Base-by-base conservation (phyloP, 805 yeast species). In the Candida pseudofarinosa region DNA sequence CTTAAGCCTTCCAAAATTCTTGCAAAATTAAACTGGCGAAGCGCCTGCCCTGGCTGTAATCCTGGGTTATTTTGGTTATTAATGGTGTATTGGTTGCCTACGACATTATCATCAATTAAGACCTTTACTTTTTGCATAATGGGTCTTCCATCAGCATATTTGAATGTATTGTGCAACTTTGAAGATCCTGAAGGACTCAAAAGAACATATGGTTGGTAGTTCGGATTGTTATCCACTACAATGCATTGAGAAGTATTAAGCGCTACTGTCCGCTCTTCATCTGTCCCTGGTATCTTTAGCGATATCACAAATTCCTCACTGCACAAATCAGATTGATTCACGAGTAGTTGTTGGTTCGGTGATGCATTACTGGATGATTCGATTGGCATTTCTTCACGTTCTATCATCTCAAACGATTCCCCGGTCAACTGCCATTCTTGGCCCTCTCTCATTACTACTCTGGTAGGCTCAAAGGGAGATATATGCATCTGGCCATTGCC, bases 161-260 rank as follows among this genome's bases (percentile, higher is more conserved):
- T 44, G 35, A 53, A 49, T 1, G 15, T 26, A n/a, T 42, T 39
- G 37, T 54, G 44, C 14, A 72, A 45, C 23, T 60, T 62, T 2
- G 64, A 56, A 10, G 54, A 45, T 0, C 69, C 79, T 2, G 68
- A 46, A n/a, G 63, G 60, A 42, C 60, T 71, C 3, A 73, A 34
- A 34, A 73, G 51, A 2, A 72, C 33, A 40, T 72, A 73, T 4
- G 76, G 74, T 12, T 53, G 57, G 32, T 59, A 58, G 12, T 48
- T 53, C 4, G 38, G 10, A 2, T 51, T 54, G 10, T 56, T 49
- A 32, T 63, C 60, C 19, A 71, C 77, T 4, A 73, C 45, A 10
- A 73, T 69, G 48, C 76, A 71, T 37, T 73, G 75, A 18, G 71
- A 69, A 0, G 71, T 55, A 36, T 60, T 60, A 40, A 73, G 55